Base-by-base conservation (phyloP, 2,329 filamentous ascomycete species). In the Basipetospora chlamydospora region DNA sequence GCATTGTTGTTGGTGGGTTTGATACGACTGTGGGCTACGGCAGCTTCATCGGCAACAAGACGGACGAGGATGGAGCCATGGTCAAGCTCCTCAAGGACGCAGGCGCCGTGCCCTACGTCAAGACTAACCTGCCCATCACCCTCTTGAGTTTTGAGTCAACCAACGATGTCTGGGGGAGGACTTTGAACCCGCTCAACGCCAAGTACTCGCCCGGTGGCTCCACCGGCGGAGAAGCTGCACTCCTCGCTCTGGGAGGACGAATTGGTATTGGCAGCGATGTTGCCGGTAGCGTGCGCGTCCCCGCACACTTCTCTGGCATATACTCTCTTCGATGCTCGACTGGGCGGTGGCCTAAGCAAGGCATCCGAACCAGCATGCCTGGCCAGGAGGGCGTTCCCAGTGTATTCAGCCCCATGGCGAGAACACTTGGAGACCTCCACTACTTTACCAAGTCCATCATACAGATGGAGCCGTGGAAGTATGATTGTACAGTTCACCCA, bases 211-310 rank as follows among this genome's bases (percentile, higher is more conserved):
- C 87, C 0, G 88, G 88, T 16, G 88, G 88, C 13, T 90, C 82
- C 1, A 93, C 85, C 60, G 85, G 82, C 28, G 86, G 82, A 42
- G 88, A 95, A 57, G 72, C 72, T 5, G 86, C 87, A 0, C 61
- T 95, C 3, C 63, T 95, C 4, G 87, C 87, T 2, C 70, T 85
- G 33, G 81, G 81, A 26, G 85, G 84, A 31, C 70, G 86, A 26
- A 92, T 95, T 41, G 87, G 87, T 28, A 80, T 95, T 45, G 88
- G 87, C 8, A 87, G 80, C 33, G 87, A 94, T 55, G 86, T 95
- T 12, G 87, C 86, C 11, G 87, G 88, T 21, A 90, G 82, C 12
- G 86, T 95, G 5, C 72, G 87, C 36, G 78, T 73, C 2, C 88
- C 87, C 0, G 88, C 87, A 5, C 85, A 93, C 47, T 95, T 86